phyloP scores from a whole-genome alignment of 306 rosid species.

The Citrullus colocynthis region DNA sequence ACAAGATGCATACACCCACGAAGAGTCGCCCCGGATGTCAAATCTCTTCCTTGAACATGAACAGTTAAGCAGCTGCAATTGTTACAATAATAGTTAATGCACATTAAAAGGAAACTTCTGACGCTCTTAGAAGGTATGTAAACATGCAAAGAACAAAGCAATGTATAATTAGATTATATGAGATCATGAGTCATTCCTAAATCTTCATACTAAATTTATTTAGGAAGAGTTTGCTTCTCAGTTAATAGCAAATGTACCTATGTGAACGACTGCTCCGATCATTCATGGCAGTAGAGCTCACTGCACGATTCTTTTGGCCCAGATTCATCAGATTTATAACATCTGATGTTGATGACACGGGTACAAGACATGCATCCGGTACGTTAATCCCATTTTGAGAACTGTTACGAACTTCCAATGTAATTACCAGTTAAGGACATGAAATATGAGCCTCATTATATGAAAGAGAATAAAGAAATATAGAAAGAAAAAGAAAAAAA shows the following conservation, averaged over 20 bases:
- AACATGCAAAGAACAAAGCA: not conserved
- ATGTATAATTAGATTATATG: not conserved
- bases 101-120: not conserved
- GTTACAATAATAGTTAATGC: conserved; percentile 10
- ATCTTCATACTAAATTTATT: not conserved
- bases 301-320: conserved; percentile 75
- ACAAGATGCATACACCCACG: conserved; percentile 91
- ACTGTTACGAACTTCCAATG: conserved; percentile 76
- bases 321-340: conserved; percentile 71
- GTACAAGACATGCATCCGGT: conserved; percentile 73
- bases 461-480: not conserved
- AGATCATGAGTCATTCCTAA: not conserved
- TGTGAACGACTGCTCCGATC: conserved; percentile 91
- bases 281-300: conserved; percentile 81
- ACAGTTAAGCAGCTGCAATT: conserved; percentile 81
- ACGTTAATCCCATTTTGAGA: conserved; percentile 67
- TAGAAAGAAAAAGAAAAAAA: not conserved
- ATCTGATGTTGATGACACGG: conserved; percentile 63
- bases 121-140: not conserved
- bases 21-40: conserved; percentile 45
- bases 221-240: not conserved
- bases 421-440: conserved; percentile 35
- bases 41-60: conserved; percentile 85
- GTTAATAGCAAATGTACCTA: conserved; percentile 30
- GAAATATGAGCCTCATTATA: conserved; percentile 3